A percentile compares a stretch with the other conserved stretches of the same genome.
phyloP scores from a whole-genome alignment of 257 asterid species.

The Ehretia macrophylla region DNA sequence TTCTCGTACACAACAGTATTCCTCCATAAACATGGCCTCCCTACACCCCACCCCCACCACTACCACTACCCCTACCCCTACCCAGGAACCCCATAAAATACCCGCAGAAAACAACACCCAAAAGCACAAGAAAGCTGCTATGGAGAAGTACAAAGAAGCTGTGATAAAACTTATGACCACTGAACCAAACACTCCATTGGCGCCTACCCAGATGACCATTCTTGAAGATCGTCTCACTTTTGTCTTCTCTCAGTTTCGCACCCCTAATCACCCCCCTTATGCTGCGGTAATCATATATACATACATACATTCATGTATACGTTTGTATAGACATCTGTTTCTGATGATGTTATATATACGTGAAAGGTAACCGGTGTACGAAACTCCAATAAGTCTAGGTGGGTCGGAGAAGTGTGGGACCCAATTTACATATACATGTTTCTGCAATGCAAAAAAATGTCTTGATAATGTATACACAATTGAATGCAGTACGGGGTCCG shows the following conservation, averaged over 20 bases:
- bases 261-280: constrained; percentile 26
- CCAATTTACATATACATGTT: no score
- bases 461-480: neutral
- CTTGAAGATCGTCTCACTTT: constrained; percentile 3
- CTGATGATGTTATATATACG: neutral
- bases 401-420: no score
- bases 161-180: constrained; percentile 4
- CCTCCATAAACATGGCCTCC: neutral
- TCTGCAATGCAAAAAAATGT: neutral
- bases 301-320: neutral
- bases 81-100: neutral
- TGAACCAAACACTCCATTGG: neutral
- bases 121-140: neutral
- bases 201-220: neutral
- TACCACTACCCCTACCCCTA: neutral
- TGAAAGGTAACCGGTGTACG: no score
- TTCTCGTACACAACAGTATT: neutral
- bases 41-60: neutral
- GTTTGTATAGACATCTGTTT: neutral
- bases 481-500: neutral
- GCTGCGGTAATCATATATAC: constrained; percentile 16
- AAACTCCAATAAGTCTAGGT: no score
- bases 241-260: constrained; percentile 4
- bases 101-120: neutral
- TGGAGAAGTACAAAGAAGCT: constrained; percentile 15